These are phyloP conservation scores for Cryptococcus neoformans DNA, from an alignment of 1,284 basidiomycete species.

Conservation along the genomic window DNA sequence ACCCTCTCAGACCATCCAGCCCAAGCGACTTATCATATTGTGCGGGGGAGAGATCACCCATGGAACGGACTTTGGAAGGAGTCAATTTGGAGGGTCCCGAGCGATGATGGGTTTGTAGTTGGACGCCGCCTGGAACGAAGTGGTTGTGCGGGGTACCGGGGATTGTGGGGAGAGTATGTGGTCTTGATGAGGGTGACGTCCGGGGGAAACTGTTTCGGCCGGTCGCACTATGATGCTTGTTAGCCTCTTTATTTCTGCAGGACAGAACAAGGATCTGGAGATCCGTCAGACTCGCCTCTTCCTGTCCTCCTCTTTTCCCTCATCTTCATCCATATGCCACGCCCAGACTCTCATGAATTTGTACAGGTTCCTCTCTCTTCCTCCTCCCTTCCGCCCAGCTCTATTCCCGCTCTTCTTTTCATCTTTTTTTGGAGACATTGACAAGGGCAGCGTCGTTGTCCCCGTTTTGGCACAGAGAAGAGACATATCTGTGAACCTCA, in stretches of 20 bases:
- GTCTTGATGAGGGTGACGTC: conserved; percentile 4
- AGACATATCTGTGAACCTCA: conserved; percentile 90
- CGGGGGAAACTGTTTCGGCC: conserved; percentile 1
- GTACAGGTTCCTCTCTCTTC: conserved; percentile 65
- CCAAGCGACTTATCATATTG: not conserved
- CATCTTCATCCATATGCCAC: conserved; percentile 54
- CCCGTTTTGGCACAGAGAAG: conserved; percentile 87
- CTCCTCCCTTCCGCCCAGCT: conserved; percentile 50
- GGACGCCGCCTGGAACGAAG: not conserved
- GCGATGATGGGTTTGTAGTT: not conserved
- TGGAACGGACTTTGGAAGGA: not conserved
- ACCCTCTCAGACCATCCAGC: not conserved
- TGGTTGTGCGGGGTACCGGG: conserved; percentile 12
- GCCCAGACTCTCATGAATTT: conserved; percentile 70
- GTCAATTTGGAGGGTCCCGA: not conserved
- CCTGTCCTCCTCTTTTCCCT: conserved; percentile 51
- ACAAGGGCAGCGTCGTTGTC: conserved; percentile 78
- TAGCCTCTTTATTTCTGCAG: not conserved
- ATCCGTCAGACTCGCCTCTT: conserved; percentile 65
- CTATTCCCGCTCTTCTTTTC: conserved; percentile 25
- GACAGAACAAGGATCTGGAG: not conserved
- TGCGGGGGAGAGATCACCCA: not conserved
- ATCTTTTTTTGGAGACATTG: conserved; percentile 47
- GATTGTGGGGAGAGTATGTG: conserved; percentile 8
- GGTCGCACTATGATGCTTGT: not conserved